Evolutionary conservation across 805 yeast genomes (phyloP), one percentile per base, ranked within the genome.

Genomic region (Metschnikowia anglica): DNA sequence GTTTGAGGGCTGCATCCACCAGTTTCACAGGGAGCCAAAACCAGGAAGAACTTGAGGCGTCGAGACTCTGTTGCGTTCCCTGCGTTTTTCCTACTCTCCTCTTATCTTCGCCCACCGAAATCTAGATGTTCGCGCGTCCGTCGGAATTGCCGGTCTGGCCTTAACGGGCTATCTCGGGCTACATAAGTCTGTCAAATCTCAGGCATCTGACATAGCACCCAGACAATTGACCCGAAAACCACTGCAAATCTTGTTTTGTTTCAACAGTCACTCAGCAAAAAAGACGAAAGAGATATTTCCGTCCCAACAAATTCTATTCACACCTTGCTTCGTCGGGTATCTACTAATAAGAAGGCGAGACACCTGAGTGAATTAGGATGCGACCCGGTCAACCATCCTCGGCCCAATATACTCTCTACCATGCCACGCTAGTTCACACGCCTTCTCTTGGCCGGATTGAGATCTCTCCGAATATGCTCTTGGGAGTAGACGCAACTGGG

Each of bases 351-450:
- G 5, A n/a, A 10, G n/a, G n/a, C n/a, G n/a, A n/a, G n/a, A n/a
- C n/a, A 17, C 21, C 27, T n/a, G n/a, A 15, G 16, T 26, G 16
- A 17, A 7, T 7, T 18, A 37, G 7, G 11, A 35, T 35, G 39
- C 16, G 11, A 20, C 15, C 31, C 19, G 34, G n/a, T 20, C 28
- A 23, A 23, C 37, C 21, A 15, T 37, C 34, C 7, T 26, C 24
- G 16, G 34, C 29, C 7, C 29, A 27, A 2, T 68, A 68, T 53
- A 72, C 77, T 0, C 67, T 82, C 3, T 83, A 76, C 61, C 73
- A 72, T 50, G 96, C 95, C 4, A 81, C 89, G 1, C 73, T 86
- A 45, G 75, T 83, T 9, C 93, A 88, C 59, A 81, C 91, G 0
- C 89, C 93, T 1, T 48, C 38, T 1, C 58, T 85, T 13, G 82